A percentile compares a stretch with the other conserved stretches of the same genome.
These are phyloP conservation scores for Talaromyces sp. DNA, from an alignment of 2,329 filamentous ascomycete species.

Conservation along the genomic window DNA sequence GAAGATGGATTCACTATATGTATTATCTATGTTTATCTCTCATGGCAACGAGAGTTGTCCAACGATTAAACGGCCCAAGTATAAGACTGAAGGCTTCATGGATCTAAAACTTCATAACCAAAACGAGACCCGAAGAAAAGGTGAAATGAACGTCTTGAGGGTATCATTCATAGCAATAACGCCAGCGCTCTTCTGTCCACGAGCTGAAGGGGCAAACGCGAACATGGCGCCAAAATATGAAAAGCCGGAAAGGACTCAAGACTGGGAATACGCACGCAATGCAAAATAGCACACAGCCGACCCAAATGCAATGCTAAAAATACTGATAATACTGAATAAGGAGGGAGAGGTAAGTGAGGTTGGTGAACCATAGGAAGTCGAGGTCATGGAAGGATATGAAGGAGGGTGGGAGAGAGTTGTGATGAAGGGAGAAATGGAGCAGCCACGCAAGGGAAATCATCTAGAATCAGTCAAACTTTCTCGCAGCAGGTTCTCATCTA, in stretches of 20 bases:
- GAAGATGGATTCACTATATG: neutral
- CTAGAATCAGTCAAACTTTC: slow-evolving; percentile 57
- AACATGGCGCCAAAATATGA: neutral
- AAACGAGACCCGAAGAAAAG: neutral
- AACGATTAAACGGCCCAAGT: too few species aligned
- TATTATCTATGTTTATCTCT: neutral
- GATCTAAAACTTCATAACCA: too few species aligned
- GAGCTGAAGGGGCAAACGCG: neutral
- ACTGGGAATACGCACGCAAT: slow-evolving; percentile 5
- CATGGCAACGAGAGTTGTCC: too few species aligned
- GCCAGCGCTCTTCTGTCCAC: neutral
- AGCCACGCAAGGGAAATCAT: neutral
- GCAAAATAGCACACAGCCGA: slow-evolving; percentile 1
- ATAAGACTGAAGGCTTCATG: too few species aligned
- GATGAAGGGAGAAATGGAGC: neutral
- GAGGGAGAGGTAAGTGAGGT: too few species aligned
- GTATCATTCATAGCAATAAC: slow-evolving; percentile 1
- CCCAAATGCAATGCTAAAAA: slow-evolving; percentile 7
- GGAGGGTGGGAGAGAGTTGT: neutral
- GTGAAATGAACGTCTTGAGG: neutral
- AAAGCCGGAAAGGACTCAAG: too few species aligned
- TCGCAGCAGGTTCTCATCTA: slow-evolving; percentile 64
- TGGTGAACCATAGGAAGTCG: neutral
- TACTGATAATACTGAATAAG: neutral
- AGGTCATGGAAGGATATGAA: neutral